Conservation (phyloP, 1,284 basidiomycete species). For the Ceratorhiza oryzae-sativae region DNA sequence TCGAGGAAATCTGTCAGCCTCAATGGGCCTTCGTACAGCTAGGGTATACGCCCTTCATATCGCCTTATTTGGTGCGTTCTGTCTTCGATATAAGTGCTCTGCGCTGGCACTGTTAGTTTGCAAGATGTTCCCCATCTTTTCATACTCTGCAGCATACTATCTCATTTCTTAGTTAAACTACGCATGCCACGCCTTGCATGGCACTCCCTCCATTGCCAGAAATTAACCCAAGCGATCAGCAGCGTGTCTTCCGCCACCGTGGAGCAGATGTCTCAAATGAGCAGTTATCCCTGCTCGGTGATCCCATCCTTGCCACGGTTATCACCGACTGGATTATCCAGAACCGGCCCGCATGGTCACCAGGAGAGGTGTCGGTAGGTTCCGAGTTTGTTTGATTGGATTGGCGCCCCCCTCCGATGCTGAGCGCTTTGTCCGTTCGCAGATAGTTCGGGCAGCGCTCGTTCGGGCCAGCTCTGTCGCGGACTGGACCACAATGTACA, state of each 20-base stretch:
- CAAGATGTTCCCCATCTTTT: constrained; percentile 16
- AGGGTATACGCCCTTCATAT: too few species aligned
- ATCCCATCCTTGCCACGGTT: constrained; percentile 34
- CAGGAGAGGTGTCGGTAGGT: constrained; percentile 37
- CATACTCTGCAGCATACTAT: not conserved
- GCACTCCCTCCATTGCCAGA: constrained; percentile 31
- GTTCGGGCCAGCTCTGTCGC: constrained; percentile 33
- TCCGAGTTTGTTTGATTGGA: not conserved
- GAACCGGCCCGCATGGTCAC: constrained; percentile 29
- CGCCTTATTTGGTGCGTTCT: too few species aligned
- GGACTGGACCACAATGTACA: constrained; percentile 38
- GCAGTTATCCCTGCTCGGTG: constrained; percentile 35
- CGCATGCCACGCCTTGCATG: constrained; percentile 31
- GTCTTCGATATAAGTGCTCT: too few species aligned
- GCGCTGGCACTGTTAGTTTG: too few species aligned
- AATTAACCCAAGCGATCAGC: constrained; percentile 31
- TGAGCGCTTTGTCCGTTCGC: not conserved
- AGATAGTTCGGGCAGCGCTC: constrained; percentile 37
- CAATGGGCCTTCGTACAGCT: too few species aligned
- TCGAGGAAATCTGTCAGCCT: not conserved
- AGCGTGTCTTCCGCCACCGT: constrained; percentile 33
- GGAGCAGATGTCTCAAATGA: constrained; percentile 33
- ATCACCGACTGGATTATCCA: constrained; percentile 37
- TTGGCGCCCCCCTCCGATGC: not conserved
- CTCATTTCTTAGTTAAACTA: not conserved